A percentile compares a stretch with the other conserved stretches of the same genome.
Evolutionary conservation across 2,329 filamentous ascomycete genomes (phyloP).

Genomic region (Cladophialophora bantiana): DNA sequence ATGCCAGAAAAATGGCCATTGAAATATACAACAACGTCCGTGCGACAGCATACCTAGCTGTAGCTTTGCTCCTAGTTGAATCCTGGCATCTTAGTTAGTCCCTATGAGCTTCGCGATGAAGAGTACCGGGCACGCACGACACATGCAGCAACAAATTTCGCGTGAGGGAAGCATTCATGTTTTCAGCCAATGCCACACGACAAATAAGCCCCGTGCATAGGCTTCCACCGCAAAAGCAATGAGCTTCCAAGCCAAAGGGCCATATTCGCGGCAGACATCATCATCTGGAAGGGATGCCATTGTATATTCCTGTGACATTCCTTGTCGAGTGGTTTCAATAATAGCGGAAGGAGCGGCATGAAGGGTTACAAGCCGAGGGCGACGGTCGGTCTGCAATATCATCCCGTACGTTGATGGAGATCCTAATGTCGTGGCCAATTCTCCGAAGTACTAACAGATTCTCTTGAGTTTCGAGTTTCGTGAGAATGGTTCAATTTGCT

Average conservation of each 20-base stretch:
- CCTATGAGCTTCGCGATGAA: neutral
- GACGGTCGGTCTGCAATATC: no score
- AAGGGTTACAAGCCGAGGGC: no score
- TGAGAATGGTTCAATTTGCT: slow-evolving; percentile 40
- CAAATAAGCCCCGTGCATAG: neutral
- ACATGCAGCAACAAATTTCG: neutral
- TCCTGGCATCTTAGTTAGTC: neutral
- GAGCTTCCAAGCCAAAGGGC: neutral
- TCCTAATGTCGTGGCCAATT: no score
- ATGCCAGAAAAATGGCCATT: neutral
- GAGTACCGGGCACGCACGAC: neutral
- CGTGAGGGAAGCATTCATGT: neutral
- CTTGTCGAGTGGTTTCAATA: no score
- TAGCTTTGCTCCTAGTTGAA: neutral
- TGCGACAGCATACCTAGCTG: neutral
- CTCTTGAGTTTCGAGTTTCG: slow-evolving; percentile 39
- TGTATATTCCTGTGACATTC: no score
- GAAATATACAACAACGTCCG: neutral
- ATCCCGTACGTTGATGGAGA: no score
- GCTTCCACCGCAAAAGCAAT: neutral
- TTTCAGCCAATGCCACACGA: neutral
- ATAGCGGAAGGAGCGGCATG: no score
- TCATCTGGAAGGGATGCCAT: neutral
- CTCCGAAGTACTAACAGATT: no score
- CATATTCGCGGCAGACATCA: neutral